Evolutionary conservation across 768 basidiomycete species (phyloP).

Genomic region (Pleurotus citrinopileatus): DNA sequence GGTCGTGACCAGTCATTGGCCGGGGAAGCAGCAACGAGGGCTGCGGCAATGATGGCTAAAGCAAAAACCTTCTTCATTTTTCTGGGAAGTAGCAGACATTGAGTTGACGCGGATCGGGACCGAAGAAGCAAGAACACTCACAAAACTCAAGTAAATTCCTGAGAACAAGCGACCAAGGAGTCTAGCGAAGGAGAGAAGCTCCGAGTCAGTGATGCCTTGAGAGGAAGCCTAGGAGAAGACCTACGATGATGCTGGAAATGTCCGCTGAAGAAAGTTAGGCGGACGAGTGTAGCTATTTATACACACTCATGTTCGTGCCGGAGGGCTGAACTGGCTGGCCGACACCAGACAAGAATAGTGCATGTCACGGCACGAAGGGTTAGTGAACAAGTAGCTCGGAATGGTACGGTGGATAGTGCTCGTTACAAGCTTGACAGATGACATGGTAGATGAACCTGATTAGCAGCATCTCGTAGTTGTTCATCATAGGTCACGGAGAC

Average conservation of each 20-base stretch:
- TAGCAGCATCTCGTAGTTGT: too few species aligned
- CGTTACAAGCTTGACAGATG: neutral
- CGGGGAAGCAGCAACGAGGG: conserved; percentile 4
- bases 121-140: neutral
- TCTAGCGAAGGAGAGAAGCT: neutral
- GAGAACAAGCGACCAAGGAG: conserved; percentile 5
- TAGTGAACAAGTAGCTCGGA: neutral
- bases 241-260: conserved; percentile 9
- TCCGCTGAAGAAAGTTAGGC: conserved; percentile 7
- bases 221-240: neutral
- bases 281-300: conserved; percentile 3
- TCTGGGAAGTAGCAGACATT: neutral
- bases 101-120: neutral
- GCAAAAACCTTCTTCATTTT: conserved; percentile 9
- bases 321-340: too few species aligned
- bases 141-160: conserved; percentile 3
- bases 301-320: neutral
- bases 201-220: neutral
- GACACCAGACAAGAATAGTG: neutral
- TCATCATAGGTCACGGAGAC: too few species aligned
- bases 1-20: conserved; percentile 7
- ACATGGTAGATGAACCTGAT: neutral
- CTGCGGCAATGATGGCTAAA: conserved; percentile 5
- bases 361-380: neutral
- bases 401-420: neutral